Conservation (phyloP, 139 green algal genomes). For the Chlamydomonas sphaeroides region DNA sequence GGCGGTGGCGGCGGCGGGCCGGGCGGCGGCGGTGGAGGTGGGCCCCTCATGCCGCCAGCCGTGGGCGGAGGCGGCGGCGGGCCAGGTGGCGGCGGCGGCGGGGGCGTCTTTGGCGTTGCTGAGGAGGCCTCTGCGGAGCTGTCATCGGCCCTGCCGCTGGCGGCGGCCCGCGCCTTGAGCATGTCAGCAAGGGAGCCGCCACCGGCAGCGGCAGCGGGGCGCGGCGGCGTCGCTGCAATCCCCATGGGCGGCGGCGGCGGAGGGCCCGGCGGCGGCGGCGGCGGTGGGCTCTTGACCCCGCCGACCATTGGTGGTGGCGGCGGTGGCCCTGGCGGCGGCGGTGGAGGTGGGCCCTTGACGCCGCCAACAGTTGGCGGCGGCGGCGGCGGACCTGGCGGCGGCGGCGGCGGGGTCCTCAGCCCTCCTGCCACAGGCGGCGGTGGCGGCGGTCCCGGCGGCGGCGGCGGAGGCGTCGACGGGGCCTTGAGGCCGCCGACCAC, state of each 20-base stretch:
- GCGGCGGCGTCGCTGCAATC: neutral
- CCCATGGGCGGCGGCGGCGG: neutral
- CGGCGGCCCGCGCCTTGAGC: neutral
- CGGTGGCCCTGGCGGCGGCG: neutral
- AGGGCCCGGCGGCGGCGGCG: constrained; percentile 7
- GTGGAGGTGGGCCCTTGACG: neutral
- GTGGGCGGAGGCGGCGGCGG: neutral
- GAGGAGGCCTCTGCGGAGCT: neutral
- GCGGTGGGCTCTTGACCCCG: neutral
- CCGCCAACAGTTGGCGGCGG: neutral
- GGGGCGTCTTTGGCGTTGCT: too few species aligned
- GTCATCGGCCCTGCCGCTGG: neutral
- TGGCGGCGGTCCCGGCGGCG: neutral
- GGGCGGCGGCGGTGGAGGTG: neutral
- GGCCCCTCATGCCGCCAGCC: neutral
- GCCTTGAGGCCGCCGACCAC: neutral
- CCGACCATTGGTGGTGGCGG: neutral
- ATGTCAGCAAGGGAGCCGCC: neutral
- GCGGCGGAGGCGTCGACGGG: constrained; percentile 1
- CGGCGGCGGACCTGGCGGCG: neutral
- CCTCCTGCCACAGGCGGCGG: neutral
- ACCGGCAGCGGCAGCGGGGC: neutral
- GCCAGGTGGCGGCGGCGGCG: neutral
- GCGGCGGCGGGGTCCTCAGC: neutral
- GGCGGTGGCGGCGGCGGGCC: neutral